These are phyloP conservation scores for Paecilomyces variotii DNA, from an alignment of 2,329 filamentous ascomycete genomes.

Conservation along the genomic window DNA sequence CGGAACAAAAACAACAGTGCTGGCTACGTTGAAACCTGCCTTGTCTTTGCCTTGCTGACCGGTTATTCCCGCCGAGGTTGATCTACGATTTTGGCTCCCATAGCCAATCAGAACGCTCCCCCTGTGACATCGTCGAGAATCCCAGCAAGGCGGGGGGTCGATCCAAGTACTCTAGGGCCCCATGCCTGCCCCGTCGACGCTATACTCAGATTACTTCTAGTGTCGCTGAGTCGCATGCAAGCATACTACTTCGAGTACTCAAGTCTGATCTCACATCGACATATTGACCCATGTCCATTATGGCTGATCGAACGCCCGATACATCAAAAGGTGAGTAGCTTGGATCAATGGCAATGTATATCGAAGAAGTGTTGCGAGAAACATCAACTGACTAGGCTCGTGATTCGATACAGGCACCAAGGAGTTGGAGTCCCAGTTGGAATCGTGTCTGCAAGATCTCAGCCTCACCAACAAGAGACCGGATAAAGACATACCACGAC, in stretches of 20 bases:
- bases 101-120: neutral
- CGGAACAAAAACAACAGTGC: neutral
- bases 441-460: constrained; percentile 9
- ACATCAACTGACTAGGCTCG: neutral
- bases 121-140: neutral
- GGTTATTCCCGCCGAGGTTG: neutral
- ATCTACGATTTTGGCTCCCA: neutral
- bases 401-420: constrained; percentile 10
- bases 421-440: constrained; percentile 12
- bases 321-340: neutral
- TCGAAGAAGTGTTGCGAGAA: neutral
- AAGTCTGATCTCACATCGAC: neutral
- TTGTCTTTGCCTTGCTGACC: neutral
- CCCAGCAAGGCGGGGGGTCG: neutral
- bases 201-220: neutral
- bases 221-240: neutral
- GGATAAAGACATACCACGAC: constrained; percentile 20
- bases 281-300: neutral
- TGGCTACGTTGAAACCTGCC: neutral
- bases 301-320: neutral
- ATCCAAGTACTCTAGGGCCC: neutral
- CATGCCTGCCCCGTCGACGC: constrained; percentile 4
- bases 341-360: neutral
- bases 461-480: constrained; percentile 21
- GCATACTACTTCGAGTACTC: neutral